These are phyloP conservation scores for Purpureocillium lavendulum DNA, from an alignment of 2,329 filamentous ascomycete genomes.

Conservation along the genomic window DNA sequence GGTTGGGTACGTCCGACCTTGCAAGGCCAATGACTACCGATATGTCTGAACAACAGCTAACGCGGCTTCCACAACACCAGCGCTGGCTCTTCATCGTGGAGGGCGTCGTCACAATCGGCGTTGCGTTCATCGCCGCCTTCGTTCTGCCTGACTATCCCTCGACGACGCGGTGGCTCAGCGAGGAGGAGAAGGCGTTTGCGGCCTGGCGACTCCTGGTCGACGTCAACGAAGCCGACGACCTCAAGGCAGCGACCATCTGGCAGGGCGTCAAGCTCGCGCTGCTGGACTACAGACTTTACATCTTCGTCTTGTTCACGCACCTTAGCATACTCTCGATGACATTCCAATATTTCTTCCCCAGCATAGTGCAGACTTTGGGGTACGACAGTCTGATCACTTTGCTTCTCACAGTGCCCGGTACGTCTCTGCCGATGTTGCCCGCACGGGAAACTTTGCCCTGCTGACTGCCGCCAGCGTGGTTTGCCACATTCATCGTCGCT, in stretches of 20 bases:
- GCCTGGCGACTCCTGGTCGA: no score
- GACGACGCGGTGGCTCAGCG: slow-evolving; percentile 41
- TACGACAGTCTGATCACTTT: slow-evolving; percentile 46
- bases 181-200: slow-evolving; percentile 42
- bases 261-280: slow-evolving; percentile 39
- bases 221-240: slow-evolving; percentile 19
- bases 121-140: slow-evolving; percentile 23
- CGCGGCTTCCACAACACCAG: slow-evolving; percentile 23
- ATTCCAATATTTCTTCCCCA: slow-evolving; percentile 60
- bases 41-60: no score
- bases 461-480: slow-evolving; percentile 14
- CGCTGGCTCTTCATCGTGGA: slow-evolving; percentile 48
- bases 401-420: slow-evolving; percentile 46
- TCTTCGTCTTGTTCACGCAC: slow-evolving; percentile 47
- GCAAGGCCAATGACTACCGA: no score
- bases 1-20: slow-evolving; percentile 62
- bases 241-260: slow-evolving; percentile 25
- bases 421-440: no score
- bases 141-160: slow-evolving; percentile 44
- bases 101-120: slow-evolving; percentile 29
- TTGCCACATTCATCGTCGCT: slow-evolving; percentile 44
- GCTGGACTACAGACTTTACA: slow-evolving; percentile 39
- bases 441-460: no score
- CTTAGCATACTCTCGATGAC: slow-evolving; percentile 42
- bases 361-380: slow-evolving; percentile 48